Conservation (phyloP, 1,284 basidiomycete genomes). For the Sparassis latifolia region DNA sequence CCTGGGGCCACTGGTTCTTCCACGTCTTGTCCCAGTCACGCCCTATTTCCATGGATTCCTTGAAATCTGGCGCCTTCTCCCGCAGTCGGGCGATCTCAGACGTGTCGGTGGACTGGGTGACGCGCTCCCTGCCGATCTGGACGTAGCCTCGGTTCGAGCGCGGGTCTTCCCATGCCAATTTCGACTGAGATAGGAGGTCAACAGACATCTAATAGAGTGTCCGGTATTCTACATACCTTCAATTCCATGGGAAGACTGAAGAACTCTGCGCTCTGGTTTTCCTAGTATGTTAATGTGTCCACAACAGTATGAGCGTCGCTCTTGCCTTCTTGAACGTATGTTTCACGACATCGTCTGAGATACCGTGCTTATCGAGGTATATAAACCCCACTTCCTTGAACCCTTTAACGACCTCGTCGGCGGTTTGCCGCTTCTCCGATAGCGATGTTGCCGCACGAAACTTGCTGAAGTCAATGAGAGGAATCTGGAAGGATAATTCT, state of each 20-base stretch:
- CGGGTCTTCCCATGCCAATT: conserved; percentile 74
- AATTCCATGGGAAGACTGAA: conserved; percentile 57
- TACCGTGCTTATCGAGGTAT: conserved; percentile 67
- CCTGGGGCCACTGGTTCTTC: conserved; percentile 77
- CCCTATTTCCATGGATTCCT: conserved; percentile 84
- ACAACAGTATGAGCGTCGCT: conserved; percentile 1
- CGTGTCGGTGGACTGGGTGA: conserved; percentile 66
- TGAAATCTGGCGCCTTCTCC: conserved; percentile 67
- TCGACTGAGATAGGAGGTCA: conserved; percentile 29
- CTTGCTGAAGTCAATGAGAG: conserved; percentile 71
- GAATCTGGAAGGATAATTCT: conserved; percentile 39
- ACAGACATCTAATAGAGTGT: background rate
- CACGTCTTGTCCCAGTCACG: conserved; percentile 69
- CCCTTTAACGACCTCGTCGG: conserved; percentile 65
- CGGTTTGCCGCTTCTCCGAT: conserved; percentile 55
- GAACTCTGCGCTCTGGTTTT: conserved; percentile 60
- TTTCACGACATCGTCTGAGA: conserved; percentile 44
- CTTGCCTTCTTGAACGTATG: conserved; percentile 57
- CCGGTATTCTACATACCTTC: conserved; percentile 41
- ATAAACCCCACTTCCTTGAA: conserved; percentile 77
- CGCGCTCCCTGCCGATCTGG: conserved; percentile 70
- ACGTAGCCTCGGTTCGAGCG: conserved; percentile 82
- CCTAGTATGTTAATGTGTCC: background rate
- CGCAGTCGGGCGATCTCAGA: conserved; percentile 73
- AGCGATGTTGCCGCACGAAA: conserved; percentile 46